Evolutionary conservation across 805 yeast species (phyloP), one percentile per base, ranked within the genome.

Genomic region (Nakazawaea pomicola): DNA sequence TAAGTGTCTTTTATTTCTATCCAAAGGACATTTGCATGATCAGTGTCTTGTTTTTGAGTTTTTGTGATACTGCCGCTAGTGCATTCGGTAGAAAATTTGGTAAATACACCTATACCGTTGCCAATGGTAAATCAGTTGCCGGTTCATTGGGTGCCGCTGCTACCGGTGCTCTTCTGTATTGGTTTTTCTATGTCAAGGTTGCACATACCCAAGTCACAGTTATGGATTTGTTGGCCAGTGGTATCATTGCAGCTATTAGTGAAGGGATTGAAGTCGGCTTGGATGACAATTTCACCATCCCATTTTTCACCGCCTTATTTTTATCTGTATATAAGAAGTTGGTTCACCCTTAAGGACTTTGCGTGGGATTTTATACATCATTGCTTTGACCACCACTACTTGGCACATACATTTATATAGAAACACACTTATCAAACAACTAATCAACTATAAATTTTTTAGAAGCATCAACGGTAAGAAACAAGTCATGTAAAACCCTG

Each of bases 21-120:
- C 80, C 91, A 11, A 87, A 88, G 62, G 99, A 93, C 54, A 80
- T 93, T 36, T 70, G 82, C 1, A 67, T 90, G 20, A 70, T 88
- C 66, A 70, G 95, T 17, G 78, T 89, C 3, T 68, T 89, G 49
- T 67, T 91, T 38, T 72, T 93, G 47, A 85, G 96, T 55, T 93
- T 98, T 98, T 89, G 95, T 4, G 99, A 93, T 57, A 88, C 98
- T 8, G 91, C 97, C 2, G 99, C 99, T 2, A 87, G 96, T 3
- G 87, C 96, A 0, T 64, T 90, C 55, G 99, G 99, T 29, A 73
- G 99, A 49, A 75, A 74, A 41, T 91, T 65, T 58, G 98, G 98
- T 7, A 74, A 83, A 53, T 71, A 82, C 48, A 87, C 96, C 6
- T 95, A 95, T 30, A 79, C 82, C 54, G 60, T 91, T 16, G 72